Conservation (phyloP, 176 grass and related monocot species). For the Ensete glaucum region DNA sequence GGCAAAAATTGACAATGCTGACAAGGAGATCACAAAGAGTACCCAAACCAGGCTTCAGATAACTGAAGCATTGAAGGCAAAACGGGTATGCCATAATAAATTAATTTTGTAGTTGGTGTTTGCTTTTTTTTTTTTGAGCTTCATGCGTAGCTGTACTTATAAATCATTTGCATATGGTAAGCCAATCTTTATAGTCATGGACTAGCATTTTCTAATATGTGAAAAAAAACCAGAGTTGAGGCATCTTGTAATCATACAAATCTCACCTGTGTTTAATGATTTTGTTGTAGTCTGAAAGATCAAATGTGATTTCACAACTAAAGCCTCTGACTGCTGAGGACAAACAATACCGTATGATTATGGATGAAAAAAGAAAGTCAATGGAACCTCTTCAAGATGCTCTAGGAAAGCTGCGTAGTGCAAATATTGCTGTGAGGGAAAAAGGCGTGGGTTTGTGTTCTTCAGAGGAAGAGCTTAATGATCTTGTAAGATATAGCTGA, state of each 20-base stretch:
- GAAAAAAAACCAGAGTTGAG: background rate
- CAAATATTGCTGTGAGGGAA: conserved; percentile 65
- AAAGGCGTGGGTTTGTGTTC: conserved; percentile 78
- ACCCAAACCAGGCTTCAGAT: conserved; percentile 52
- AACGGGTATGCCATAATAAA: conserved; percentile 44
- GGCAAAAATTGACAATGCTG: conserved; percentile 65
- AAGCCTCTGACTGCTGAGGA: conserved; percentile 66
- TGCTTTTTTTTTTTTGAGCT: background rate
- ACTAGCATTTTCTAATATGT: background rate
- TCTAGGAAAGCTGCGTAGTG: conserved; percentile 69
- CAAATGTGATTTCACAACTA: conserved; percentile 47
- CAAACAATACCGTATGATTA: conserved; percentile 49
- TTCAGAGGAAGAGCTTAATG: conserved; percentile 85
- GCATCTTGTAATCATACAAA: background rate
- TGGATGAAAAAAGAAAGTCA: conserved; percentile 68
- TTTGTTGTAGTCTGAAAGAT: conserved; percentile 49
- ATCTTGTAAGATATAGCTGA: conserved; percentile 40
- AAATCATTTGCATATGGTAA: background rate
- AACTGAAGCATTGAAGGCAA: conserved; percentile 53
- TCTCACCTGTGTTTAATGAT: background rate
- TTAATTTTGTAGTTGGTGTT: background rate
- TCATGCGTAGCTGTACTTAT: background rate
- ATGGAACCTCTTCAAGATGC: conserved; percentile 68
- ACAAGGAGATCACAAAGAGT: conserved; percentile 75
- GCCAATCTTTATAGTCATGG: background rate